Conservation (phyloP, 495 filamentous ascomycete genomes). For the Polyplosphaeria fusca region DNA sequence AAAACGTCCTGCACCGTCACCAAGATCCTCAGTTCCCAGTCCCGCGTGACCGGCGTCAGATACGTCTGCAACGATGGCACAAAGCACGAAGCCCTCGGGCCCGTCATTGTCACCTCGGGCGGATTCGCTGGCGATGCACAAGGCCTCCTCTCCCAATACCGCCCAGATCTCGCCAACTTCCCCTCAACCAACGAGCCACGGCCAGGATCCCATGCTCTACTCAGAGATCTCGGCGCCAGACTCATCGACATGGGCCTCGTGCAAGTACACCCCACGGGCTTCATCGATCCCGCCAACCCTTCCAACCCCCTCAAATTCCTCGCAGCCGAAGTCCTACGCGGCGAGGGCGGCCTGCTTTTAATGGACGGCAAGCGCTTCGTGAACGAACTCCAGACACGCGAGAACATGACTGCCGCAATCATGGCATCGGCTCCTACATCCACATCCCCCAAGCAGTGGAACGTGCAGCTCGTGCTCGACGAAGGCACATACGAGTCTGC, state of each 20-base stretch:
- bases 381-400: constrained; percentile 57
- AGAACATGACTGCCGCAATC: constrained; percentile 50
- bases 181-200: constrained; percentile 60
- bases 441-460: constrained; percentile 48
- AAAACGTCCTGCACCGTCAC: constrained; percentile 47
- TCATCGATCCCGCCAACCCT: constrained; percentile 60
- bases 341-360: constrained; percentile 56
- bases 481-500: constrained; percentile 52
- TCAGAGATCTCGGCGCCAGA: constrained; percentile 48
- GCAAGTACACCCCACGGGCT: constrained; percentile 65
- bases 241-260: constrained; percentile 59
- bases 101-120: constrained; percentile 56
- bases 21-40: constrained; percentile 40
- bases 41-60: constrained; percentile 30
- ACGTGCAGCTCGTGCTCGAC: constrained; percentile 54
- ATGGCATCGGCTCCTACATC: constrained; percentile 39
- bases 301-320: constrained; percentile 51
- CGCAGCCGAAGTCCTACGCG: constrained; percentile 58
- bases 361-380: constrained; percentile 49
- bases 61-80: constrained; percentile 28
- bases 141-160: constrained; percentile 52
- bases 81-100: constrained; percentile 43
- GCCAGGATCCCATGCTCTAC: constrained; percentile 48
- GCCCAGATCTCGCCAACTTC: constrained; percentile 54
- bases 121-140: constrained; percentile 58